A percentile compares a stretch with the other conserved stretches of the same genome.
Conservation (phyloP, 441 rosid genomes). For the Euphorbia schlechtendalii region DNA sequence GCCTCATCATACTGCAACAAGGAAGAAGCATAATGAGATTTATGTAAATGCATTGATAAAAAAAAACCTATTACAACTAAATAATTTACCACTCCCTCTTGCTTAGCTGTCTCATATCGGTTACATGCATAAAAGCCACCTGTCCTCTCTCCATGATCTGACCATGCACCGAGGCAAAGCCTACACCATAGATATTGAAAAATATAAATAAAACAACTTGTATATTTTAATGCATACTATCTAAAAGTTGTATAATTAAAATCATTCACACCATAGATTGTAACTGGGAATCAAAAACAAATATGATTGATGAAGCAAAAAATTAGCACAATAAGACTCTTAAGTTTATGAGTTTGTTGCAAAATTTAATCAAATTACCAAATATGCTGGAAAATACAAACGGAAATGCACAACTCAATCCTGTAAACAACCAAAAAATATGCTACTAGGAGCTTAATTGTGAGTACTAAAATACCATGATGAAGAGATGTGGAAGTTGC, state of each 20-base stretch:
- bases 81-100: conserved; percentile 75
- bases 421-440: too few relatives aligned
- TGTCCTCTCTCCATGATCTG: conserved; percentile 87
- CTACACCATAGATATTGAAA: conserved; percentile 25
- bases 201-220: background rate
- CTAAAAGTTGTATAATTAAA: background rate
- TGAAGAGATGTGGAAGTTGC: background rate
- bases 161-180: conserved; percentile 97
- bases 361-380: background rate
- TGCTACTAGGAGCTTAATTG: background rate
- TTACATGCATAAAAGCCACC: conserved; percentile 97
- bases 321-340: background rate
- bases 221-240: background rate
- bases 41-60: background rate
- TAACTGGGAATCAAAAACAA: background rate
- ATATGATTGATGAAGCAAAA: background rate
- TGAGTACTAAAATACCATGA: background rate
- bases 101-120: conserved; percentile 87
- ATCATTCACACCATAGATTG: too few relatives aligned
- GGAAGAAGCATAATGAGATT: background rate
- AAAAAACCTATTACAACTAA: conserved; percentile 12
- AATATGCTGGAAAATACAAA: background rate
- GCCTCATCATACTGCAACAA: conserved; percentile 45
- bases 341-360: background rate
- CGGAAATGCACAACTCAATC: background rate